A percentile compares a stretch with the other conserved stretches of the same genome.
These are phyloP conservation scores for Protomyces lactucae-debilis DNA, from an alignment of 1,139 yeast genomes.

Conservation along the genomic window DNA sequence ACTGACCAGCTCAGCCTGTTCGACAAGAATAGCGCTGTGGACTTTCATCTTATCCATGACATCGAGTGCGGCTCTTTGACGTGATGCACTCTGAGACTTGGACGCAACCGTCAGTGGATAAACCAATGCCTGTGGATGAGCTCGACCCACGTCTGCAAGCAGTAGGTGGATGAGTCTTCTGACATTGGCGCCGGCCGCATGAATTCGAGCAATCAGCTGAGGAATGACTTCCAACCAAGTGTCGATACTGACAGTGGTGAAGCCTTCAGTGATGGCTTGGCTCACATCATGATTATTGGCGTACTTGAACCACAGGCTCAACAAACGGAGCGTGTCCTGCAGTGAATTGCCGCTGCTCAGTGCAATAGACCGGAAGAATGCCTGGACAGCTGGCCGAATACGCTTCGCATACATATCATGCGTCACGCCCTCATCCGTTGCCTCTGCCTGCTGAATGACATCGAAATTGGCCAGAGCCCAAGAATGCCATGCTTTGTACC, in stretches of 20 bases:
- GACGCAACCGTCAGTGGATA: conserved; percentile 95
- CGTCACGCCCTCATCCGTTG: conserved; percentile 34
- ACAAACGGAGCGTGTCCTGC: conserved; percentile 83
- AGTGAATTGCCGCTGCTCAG: conserved; percentile 79
- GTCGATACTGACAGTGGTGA: conserved; percentile 80
- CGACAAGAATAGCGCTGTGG: conserved; percentile 78
- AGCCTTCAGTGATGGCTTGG: conserved; percentile 85
- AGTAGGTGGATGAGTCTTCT: conserved; percentile 74
- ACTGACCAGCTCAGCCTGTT: conserved; percentile 91
- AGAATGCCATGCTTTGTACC: conserved; percentile 99
- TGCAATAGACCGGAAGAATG: conserved; percentile 92
- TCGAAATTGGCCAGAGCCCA: conserved; percentile 99
- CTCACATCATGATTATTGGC: conserved; percentile 93
- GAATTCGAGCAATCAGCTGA: conserved; percentile 91
- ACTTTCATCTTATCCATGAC: conserved; percentile 88
- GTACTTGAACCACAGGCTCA: conserved; percentile 92
- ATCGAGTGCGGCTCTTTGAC: conserved; percentile 87
- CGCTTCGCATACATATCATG: conserved; percentile 35
- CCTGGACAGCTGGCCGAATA: conserved; percentile 40
- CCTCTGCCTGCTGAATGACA: conserved; percentile 62
- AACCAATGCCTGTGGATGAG: conserved; percentile 94
- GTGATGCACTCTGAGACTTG: conserved; percentile 80
- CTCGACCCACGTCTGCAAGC: conserved; percentile 81
- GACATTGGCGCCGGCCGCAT: conserved; percentile 85
- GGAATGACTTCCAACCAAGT: conserved; percentile 96